Evolutionary conservation across 176 grass and related monocot genomes (phyloP), one percentile per base, ranked within the genome.

Genomic region (Oryza officinalis): DNA sequence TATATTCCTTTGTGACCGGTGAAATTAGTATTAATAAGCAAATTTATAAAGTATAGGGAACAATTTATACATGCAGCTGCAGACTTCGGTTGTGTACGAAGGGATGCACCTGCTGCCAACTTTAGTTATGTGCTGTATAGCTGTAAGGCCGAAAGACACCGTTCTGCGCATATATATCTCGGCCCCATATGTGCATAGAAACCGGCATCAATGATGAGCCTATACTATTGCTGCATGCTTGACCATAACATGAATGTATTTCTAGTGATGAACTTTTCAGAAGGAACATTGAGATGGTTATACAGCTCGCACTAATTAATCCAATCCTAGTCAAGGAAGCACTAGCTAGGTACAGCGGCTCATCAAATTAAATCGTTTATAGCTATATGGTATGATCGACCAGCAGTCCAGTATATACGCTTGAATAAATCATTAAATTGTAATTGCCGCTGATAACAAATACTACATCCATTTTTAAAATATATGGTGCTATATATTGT

Each of bases 61-160:
- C 5, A 20, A 20, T 52, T 18, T 18, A 52, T 18, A 54, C 49
- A 4, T 8, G 13, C 47, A 54, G 49, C 49, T 54, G 1, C 45
- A 4, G 45, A 47, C 45, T 54, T 54, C 20, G 49, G 49, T 6
- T 54, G 49, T 7, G 49, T 54, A 54, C 49, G 49, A 20, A 20
- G 49, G 49, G 4, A 54, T 54, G 49, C 49, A 73, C 80, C 35
- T 59, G 23, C 37, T 71, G 23, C 47, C 63, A 69, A 63, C 74
- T 85, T 85, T 63, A 18, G 38, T 63, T 37, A 64, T 46, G 66
- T 72, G 66, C 17, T 78, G 65, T 78, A 61, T 43, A 41, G 63
- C 50, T 86, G 35, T 37, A 37, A 37, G 40, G 40, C 54, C 10
- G 13, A 4, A 45, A 37, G 27, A 3, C 57, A 66, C 6, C 23